Percentiles rank a stretch among this genome's conserved stretches.
Evolutionary conservation across 140 eudicot genomes (phyloP).

Genomic region (Flaveria floridana): DNA sequence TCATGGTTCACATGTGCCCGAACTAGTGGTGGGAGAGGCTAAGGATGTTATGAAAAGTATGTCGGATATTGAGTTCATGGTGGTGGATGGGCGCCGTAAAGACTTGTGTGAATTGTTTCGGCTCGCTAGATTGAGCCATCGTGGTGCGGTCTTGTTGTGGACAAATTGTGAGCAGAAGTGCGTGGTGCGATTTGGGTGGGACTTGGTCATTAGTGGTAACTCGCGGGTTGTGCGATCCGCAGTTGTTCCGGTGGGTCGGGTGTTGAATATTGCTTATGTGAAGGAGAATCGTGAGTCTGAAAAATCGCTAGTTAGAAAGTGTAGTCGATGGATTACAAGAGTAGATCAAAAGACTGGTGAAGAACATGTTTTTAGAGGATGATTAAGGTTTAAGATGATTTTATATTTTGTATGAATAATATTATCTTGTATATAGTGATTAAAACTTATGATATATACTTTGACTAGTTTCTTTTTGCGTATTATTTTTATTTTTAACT

Average conservation of each 20-base stretch:
- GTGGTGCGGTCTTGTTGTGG: constrained; percentile 60
- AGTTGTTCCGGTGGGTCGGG: constrained; percentile 45
- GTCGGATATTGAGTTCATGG: constrained; percentile 51
- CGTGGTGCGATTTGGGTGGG: constrained; percentile 42
- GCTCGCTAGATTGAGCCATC: constrained; percentile 35
- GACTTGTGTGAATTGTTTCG: constrained; percentile 41
- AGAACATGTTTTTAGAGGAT: constrained; percentile 56
- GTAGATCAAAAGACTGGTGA: constrained; percentile 54
- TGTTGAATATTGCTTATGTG: constrained; percentile 54
- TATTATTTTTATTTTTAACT: neutral
- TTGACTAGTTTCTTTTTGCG: neutral
- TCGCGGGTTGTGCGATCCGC: constrained; percentile 38
- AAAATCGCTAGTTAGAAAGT: neutral
- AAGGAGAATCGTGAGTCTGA: constrained; percentile 17
- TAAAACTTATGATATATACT: neutral
- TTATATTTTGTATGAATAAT: constrained; percentile 14
- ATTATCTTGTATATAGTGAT: constrained; percentile 9
- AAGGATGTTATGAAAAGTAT: constrained; percentile 36
- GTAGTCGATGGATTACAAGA: constrained; percentile 48
- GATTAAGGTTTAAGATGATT: constrained; percentile 7
- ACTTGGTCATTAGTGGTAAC: constrained; percentile 21
- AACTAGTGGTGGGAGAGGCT: constrained; percentile 50
- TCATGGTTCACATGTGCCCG: constrained; percentile 31
- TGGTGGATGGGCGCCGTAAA: constrained; percentile 49
- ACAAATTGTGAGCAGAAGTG: constrained; percentile 28